Conservation (phyloP, 1,284 basidiomycete species). For the Marasmius oreades region DNA sequence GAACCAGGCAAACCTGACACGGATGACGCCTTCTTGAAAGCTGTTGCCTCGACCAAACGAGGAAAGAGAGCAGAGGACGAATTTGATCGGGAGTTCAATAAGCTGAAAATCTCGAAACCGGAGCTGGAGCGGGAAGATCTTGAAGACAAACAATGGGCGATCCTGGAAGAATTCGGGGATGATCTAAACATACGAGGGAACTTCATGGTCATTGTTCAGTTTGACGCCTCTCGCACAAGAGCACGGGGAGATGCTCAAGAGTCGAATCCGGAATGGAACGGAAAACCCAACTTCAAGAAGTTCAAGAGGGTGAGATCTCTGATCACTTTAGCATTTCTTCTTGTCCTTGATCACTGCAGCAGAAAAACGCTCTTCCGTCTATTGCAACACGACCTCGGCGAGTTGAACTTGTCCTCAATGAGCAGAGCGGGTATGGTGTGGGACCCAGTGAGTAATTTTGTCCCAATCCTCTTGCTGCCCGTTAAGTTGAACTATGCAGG, state of each 20-base stretch:
- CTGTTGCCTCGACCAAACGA: slow-evolving; percentile 69
- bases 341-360: neutral
- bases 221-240: slow-evolving; percentile 40
- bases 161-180: slow-evolving; percentile 74
- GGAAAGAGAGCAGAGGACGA: slow-evolving; percentile 68
- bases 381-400: slow-evolving; percentile 24
- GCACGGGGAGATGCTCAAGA: slow-evolving; percentile 18
- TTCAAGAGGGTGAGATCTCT: slow-evolving; percentile 65
- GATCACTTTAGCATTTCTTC: neutral
- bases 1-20: slow-evolving; percentile 54
- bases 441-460: slow-evolving; percentile 40
- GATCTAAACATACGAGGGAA: slow-evolving; percentile 68
- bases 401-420: slow-evolving; percentile 50
- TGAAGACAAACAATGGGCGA: slow-evolving; percentile 54
- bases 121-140: slow-evolving; percentile 39
- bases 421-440: slow-evolving; percentile 54
- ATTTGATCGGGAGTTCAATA: slow-evolving; percentile 84
- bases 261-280: slow-evolving; percentile 45
- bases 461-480: slow-evolving; percentile 1
- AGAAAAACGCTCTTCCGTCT: neutral
- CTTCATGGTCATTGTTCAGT: slow-evolving; percentile 81
- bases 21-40: slow-evolving; percentile 67
- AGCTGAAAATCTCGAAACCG: slow-evolving; percentile 73
- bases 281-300: slow-evolving; percentile 79
- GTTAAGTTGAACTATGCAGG: slow-evolving; percentile 27